phyloP scores from a whole-genome alignment of 2,329 filamentous ascomycete genomes.

The Ustilaginoidea virens region DNA sequence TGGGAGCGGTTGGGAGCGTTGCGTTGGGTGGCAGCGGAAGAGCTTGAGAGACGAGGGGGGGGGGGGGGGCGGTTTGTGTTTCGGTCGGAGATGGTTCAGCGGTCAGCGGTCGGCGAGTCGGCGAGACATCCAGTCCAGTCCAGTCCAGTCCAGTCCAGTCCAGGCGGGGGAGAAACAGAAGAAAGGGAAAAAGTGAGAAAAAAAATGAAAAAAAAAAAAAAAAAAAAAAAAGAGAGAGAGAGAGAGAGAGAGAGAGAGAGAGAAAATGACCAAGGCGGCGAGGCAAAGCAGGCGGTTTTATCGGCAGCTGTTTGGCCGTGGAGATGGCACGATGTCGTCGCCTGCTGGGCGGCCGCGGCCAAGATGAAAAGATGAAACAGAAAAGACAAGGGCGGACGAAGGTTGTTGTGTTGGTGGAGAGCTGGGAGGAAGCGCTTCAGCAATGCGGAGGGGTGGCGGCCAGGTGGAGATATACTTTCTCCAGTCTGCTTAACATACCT shows the following conservation, averaged over 20 bases:
- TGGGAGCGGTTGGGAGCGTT: background rate
- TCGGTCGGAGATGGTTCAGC: too few species aligned
- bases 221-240: slow-evolving; percentile 19
- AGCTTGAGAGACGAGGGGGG: background rate
- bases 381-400: slow-evolving; percentile 37
- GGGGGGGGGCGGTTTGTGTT: slow-evolving; percentile 1
- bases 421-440: slow-evolving; percentile 29
- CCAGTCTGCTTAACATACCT: too few species aligned
- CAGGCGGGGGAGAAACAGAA: background rate
- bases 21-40: background rate
- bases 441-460: slow-evolving; percentile 31
- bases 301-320: slow-evolving; percentile 1
- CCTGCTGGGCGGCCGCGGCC: slow-evolving; percentile 43
- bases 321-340: slow-evolving; percentile 19
- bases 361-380: slow-evolving; percentile 27
- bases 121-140: background rate
- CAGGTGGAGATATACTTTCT: slow-evolving; percentile 4
- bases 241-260: slow-evolving; percentile 26
- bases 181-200: slow-evolving; percentile 2
- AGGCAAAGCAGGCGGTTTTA: slow-evolving; percentile 12
- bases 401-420: slow-evolving; percentile 43
- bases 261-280: slow-evolving; percentile 36
- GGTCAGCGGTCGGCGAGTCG: too few species aligned
- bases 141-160: too few species aligned
- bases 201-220: slow-evolving; percentile 13